Evolutionary conservation across 768 basidiomycete species (phyloP), one percentile per base, ranked within the genome.

Genomic region (Fomitopsis serialis): DNA sequence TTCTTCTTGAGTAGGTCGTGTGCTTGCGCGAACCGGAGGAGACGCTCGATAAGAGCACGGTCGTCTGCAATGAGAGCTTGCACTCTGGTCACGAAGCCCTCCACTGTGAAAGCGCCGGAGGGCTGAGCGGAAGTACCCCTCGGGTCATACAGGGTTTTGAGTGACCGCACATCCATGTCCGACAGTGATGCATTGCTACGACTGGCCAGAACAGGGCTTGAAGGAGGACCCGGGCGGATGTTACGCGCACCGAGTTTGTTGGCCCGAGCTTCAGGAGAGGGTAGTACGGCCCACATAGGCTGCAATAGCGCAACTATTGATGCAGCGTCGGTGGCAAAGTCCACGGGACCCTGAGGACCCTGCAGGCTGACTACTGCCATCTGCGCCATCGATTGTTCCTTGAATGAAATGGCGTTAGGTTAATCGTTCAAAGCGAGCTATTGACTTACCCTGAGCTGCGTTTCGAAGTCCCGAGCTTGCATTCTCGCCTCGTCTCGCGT

Each of bases 1-100:
- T 93, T 94, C 72, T 86, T 89, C 78, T 93, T 96, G 56, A 96
- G 77, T 58, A 95, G 64, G 59, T 96, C 93, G 54, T 95, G 88
- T 47, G 92, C 90, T 68, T 91, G 86, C 2, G 90, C 93, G 60
- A 92, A 89, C 23, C 91, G 82, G 48, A 92, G 73, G 36, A 94
- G 72, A 29, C 93, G 79, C 68, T 92, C 89, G 56, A 94, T 91
- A 55, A 98, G 70, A 19, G 87, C 77, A 23, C 84, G 81, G 61
- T 95, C 92, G 67, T 97, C 96, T 32, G 79, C 75, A 49, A 97
- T 76, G 53, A 97, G 75, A 2, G 89, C 85, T 61, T 88, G 85
- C 43, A 97, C 86, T 6, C 93, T 79, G 21, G 77, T 68, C 12
- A 82, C 81, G 61, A 96, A 92, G 19, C 82, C 85, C 48, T 91